Evolutionary conservation across 1,139 yeast species (phyloP).

Genomic region (Protomyces inouyei): DNA sequence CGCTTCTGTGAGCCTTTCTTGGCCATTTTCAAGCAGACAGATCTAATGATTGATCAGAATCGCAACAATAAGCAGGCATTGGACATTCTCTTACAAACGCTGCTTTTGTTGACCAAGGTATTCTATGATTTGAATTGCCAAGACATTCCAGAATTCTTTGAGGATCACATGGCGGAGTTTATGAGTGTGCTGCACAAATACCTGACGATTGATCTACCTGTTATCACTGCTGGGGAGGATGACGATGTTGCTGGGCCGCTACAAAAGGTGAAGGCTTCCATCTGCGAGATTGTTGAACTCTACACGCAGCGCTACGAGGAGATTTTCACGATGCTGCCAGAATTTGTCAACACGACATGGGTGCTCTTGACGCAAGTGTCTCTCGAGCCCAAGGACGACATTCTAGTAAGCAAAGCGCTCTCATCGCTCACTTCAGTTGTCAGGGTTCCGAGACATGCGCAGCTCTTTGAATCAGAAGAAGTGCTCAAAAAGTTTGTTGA

Average conservation of each 20-base stretch:
- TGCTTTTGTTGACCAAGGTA: constrained; percentile 67
- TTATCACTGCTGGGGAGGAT: constrained; percentile 47
- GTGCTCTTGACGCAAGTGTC: constrained; percentile 62
- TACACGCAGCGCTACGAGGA: constrained; percentile 91
- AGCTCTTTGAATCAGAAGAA: constrained; percentile 59
- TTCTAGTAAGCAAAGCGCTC: constrained; percentile 74
- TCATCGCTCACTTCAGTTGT: constrained; percentile 79
- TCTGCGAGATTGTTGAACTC: constrained; percentile 76
- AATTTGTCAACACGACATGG: constrained; percentile 83
- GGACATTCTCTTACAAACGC: constrained; percentile 61
- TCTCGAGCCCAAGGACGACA: constrained; percentile 71
- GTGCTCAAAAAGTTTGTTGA: constrained; percentile 74
- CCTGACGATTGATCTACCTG: constrained; percentile 54
- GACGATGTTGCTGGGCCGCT: constrained; percentile 70
- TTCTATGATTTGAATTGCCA: constrained; percentile 94
- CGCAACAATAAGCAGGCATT: constrained; percentile 46
- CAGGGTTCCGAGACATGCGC: constrained; percentile 58
- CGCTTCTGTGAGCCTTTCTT: constrained; percentile 82
- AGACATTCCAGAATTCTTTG: constrained; percentile 96
- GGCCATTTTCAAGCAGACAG: constrained; percentile 57
- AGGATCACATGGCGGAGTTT: constrained; percentile 73
- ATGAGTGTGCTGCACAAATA: constrained; percentile 81
- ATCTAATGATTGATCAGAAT: constrained; percentile 55
- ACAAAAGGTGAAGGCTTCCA: constrained; percentile 72
- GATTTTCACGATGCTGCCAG: constrained; percentile 69